These are phyloP conservation scores for Aquilaria sinensis DNA, from an alignment of 345 rosid species.

Conservation along the genomic window DNA sequence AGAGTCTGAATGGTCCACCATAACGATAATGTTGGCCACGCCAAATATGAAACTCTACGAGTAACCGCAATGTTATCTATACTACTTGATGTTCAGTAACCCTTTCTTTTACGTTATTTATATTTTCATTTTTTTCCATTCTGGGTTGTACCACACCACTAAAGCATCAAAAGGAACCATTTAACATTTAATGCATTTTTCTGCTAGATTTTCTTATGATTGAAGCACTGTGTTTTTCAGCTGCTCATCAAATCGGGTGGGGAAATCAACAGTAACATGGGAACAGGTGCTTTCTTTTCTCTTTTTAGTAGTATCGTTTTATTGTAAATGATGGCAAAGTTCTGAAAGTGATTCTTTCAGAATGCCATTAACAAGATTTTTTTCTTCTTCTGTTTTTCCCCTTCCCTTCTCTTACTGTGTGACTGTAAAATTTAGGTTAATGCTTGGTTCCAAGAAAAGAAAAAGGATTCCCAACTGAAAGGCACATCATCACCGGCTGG, in stretches of 20 bases:
- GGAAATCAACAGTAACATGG: conserved; percentile 59
- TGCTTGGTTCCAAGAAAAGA: conserved; percentile 58
- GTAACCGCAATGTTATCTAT: too few relatives aligned
- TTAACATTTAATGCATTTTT: too few relatives aligned
- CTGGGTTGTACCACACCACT: too few relatives aligned
- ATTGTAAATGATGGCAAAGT: too few relatives aligned
- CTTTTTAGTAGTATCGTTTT: neutral
- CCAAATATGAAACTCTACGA: too few relatives aligned
- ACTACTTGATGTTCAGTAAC: too few relatives aligned
- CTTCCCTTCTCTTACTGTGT: neutral
- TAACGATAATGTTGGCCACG: too few relatives aligned
- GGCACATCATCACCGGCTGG: conserved; percentile 19
- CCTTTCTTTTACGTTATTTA: too few relatives aligned
- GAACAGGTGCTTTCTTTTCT: conserved; percentile 42
- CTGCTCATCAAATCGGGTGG: conserved; percentile 38
- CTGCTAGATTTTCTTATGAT: neutral
- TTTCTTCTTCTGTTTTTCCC: neutral
- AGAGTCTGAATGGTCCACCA: too few relatives aligned
- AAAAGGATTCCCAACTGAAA: conserved; percentile 20
- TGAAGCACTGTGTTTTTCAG: conserved; percentile 29
- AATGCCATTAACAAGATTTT: neutral
- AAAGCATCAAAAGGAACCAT: too few relatives aligned
- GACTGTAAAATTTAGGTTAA: conserved; percentile 41
- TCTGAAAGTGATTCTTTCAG: too few relatives aligned
- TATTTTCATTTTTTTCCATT: too few relatives aligned